A percentile compares a stretch with the other conserved stretches of the same genome.
These are phyloP conservation scores for Tubosaeta sp. DNA, from an alignment of 768 basidiomycete species.

Conservation along the genomic window DNA sequence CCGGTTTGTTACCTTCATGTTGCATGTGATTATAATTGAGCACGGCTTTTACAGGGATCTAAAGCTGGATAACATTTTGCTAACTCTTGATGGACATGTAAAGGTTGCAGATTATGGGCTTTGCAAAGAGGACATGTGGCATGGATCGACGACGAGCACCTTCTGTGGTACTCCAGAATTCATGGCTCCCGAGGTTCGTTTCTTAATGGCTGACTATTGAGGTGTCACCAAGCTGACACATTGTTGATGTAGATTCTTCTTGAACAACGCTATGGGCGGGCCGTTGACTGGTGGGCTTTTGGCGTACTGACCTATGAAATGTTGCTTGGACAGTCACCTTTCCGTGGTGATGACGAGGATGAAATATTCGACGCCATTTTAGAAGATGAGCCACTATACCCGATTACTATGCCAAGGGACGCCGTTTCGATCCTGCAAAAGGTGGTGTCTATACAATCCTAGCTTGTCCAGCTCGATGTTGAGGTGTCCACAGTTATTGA, in stretches of 20 bases:
- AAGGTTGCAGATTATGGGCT: conserved; percentile 99
- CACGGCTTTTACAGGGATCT: conserved; percentile 62
- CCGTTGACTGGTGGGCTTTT: conserved; percentile 99
- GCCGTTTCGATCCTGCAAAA: conserved; percentile 94
- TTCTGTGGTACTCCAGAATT: conserved; percentile 99
- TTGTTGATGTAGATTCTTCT: conserved; percentile 70
- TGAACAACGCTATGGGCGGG: conserved; percentile 98
- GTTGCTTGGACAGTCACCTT: conserved; percentile 97
- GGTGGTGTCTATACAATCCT: conserved; percentile 38
- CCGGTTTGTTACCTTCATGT: conserved; percentile 51
- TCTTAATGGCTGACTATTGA: neutral
- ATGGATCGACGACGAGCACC: conserved; percentile 91
- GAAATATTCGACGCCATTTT: conserved; percentile 99
- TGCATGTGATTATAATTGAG: neutral
- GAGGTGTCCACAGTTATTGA: conserved; percentile 61
- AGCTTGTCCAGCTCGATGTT: conserved; percentile 1
- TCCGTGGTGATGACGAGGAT: conserved; percentile 98
- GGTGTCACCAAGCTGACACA: conserved; percentile 1
- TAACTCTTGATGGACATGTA: conserved; percentile 96
- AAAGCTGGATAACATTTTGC: conserved; percentile 95
- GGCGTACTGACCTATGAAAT: conserved; percentile 99
- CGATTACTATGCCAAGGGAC: conserved; percentile 98
- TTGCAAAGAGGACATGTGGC: conserved; percentile 99
- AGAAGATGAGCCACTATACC: conserved; percentile 97
- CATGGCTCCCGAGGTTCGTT: conserved; percentile 94